phyloP scores from a whole-genome alignment of 768 basidiomycete genomes.

The Auricularia auricula-judae region DNA sequence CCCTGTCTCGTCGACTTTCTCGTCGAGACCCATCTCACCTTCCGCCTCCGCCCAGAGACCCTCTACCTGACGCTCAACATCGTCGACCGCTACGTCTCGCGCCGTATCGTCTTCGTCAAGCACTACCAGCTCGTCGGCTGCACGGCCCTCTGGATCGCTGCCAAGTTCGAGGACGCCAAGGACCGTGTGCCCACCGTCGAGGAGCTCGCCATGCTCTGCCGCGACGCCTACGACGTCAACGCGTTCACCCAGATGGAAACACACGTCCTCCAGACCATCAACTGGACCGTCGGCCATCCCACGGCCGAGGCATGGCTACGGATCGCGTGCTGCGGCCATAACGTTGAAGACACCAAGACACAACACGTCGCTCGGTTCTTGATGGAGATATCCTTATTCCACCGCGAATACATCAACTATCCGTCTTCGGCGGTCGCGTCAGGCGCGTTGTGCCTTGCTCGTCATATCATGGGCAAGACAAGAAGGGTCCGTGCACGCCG shows the following conservation, averaged over 20 bases:
- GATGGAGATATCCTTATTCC: slow-evolving; percentile 99
- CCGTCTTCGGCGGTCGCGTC: slow-evolving; percentile 78
- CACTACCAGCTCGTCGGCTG: slow-evolving; percentile 99
- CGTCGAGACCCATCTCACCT: slow-evolving; percentile 96
- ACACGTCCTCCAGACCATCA: slow-evolving; percentile 90
- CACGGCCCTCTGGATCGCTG: slow-evolving; percentile 96
- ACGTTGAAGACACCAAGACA: slow-evolving; percentile 76
- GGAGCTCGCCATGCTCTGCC: slow-evolving; percentile 91
- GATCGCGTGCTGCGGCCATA: slow-evolving; percentile 62
- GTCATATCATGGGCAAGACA: slow-evolving; percentile 74
- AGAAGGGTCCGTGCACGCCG: slow-evolving; percentile 41
- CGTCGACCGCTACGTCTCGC: slow-evolving; percentile 97
- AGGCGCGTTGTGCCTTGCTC: slow-evolving; percentile 82
- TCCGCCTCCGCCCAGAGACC: slow-evolving; percentile 95
- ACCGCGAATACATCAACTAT: slow-evolving; percentile 87
- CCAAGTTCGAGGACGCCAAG: slow-evolving; percentile 98
- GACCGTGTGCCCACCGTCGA: slow-evolving; percentile 94
- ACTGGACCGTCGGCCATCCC: slow-evolving; percentile 94
- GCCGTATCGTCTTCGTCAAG: slow-evolving; percentile 96
- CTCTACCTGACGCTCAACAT: slow-evolving; percentile 98
- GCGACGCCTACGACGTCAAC: slow-evolving; percentile 91
- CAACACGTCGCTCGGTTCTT: slow-evolving; percentile 94
- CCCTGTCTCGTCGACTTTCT: slow-evolving; percentile 97
- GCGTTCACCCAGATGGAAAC: slow-evolving; percentile 99
- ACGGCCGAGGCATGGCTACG: slow-evolving; percentile 98